These are phyloP conservation scores for Fusarium oxysporum DNA, from an alignment of 2,329 filamentous ascomycete species.

Conservation along the genomic window DNA sequence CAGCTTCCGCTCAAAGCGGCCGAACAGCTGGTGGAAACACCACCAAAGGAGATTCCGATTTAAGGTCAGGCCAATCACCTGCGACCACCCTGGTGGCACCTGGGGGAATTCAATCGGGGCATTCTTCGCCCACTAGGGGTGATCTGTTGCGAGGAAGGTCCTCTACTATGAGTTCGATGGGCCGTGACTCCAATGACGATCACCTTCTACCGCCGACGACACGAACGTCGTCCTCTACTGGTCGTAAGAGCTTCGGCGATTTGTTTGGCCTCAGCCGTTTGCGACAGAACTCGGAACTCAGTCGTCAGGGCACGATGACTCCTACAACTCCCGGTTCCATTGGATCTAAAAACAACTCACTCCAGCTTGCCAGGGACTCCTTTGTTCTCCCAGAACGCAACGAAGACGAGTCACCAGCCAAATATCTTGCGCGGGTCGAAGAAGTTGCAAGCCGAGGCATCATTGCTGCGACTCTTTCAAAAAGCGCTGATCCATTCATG, in stretches of 20 bases:
- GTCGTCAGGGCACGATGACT: conserved; percentile 75
- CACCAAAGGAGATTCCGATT: conserved; percentile 29
- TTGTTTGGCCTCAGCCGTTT: conserved; percentile 83
- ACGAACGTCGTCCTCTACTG: conserved; percentile 89
- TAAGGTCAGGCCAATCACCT: conserved; percentile 52
- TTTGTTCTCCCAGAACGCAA: conserved; percentile 79
- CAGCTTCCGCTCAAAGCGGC: conserved; percentile 51
- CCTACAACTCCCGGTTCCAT: conserved; percentile 76
- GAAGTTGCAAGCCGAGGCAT: conserved; percentile 82
- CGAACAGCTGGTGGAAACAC: conserved; percentile 38
- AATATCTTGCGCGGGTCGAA: conserved; percentile 87
- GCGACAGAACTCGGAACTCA: conserved; percentile 83
- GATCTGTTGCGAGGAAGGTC: conserved; percentile 79
- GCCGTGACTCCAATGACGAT: conserved; percentile 77
- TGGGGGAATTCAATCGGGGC: conserved; percentile 62
- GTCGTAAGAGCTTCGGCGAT: conserved; percentile 92
- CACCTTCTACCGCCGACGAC: conserved; percentile 73
- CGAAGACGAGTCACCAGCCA: conserved; percentile 90
- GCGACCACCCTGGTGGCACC: conserved; percentile 61
- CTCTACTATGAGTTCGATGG: conserved; percentile 88
- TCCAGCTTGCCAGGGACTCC: conserved; percentile 80
- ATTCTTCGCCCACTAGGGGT: conserved; percentile 75
- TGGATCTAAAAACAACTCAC: conserved; percentile 83
- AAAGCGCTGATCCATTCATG: conserved; percentile 86
- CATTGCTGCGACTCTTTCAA: conserved; percentile 87